Base-by-base conservation (phyloP, 2,329 filamentous ascomycete species). In the Fusarium sp. region DNA sequence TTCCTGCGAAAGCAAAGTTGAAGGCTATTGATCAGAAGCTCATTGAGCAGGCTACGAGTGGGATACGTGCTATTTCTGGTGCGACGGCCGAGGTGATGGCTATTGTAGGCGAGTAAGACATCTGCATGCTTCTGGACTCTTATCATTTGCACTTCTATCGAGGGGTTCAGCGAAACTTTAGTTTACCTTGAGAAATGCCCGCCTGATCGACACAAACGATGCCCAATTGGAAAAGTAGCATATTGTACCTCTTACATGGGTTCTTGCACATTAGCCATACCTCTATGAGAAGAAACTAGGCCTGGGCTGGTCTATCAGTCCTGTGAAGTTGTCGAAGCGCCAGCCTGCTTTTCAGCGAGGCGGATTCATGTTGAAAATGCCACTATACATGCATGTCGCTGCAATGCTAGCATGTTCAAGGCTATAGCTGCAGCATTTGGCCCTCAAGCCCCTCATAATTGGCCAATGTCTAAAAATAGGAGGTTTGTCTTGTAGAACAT, bases 21-120 rank as follows among this genome's bases (percentile, higher is more conserved):
- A 53, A 53, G 49, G 49, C 35, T 10, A 53, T 53, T 30, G 49
- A 41, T 10, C 49, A 40, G 35, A 53, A 53, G 49, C 49, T 53
- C 23, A 41, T 53, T 41, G 49, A 53, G 35, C 49, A 53, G 49
- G 49, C 49, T 30, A 30, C 49, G 35, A 26, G 23, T 30, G 49
- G 49, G 14, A 41, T 53, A 27, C 35, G 49, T 30, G 23, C 35
- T 41, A 53, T 53, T 30, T 53, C 49, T 13, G 35, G 26, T 17
- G 35, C 33, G 9, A 53, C 49, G 7, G 49, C 49, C 15, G 49
- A 53, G 23, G 49, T 53, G 12, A 41, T 53, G 49, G 49, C 33
- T 12, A 41, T 41, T 20, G 49, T 41, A 23, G 35, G 35, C 15
- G 33, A 53, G 23, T 53, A 26, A 41, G 18, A 53, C 9, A 26